A percentile compares a stretch with the other conserved stretches of the same genome.
Evolutionary conservation across 306 rosid genomes (phyloP).

Genomic region (Acmispon strigosus): DNA sequence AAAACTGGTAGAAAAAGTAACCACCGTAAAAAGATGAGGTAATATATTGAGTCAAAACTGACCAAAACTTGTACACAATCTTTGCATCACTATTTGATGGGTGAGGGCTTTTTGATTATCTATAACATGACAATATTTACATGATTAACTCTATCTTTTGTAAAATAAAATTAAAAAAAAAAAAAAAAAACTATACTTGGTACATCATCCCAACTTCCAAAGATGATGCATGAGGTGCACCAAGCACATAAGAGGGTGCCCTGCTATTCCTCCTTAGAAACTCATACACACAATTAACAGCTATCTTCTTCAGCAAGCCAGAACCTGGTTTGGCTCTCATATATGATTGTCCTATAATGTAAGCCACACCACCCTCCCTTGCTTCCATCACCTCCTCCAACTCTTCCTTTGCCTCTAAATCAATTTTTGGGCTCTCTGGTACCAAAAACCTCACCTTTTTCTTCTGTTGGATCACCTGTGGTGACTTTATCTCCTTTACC

Average conservation of each 20-base stretch:
- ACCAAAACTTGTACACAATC: slow-evolving; percentile 21
- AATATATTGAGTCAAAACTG: background rate
- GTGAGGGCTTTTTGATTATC: slow-evolving; percentile 8
- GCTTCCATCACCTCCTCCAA: slow-evolving; percentile 86
- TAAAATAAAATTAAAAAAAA: background rate
- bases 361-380: slow-evolving; percentile 92
- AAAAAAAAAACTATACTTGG: slow-evolving; percentile 42
- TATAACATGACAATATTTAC: slow-evolving; percentile 33
- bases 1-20: background rate
- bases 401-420: slow-evolving; percentile 51
- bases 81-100: background rate
- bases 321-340: slow-evolving; percentile 91
- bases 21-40: background rate
- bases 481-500: slow-evolving; percentile 54
- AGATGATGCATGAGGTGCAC: slow-evolving; percentile 87
- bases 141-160: slow-evolving; percentile 15
- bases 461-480: background rate
- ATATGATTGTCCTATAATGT: slow-evolving; percentile 88
- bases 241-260: slow-evolving; percentile 75
- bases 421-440: slow-evolving; percentile 65
- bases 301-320: slow-evolving; percentile 66
- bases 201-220: slow-evolving; percentile 94
- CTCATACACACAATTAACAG: slow-evolving; percentile 74
- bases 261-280: slow-evolving; percentile 89
- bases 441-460: slow-evolving; percentile 61